phyloP scores from a whole-genome alignment of 2,329 filamentous ascomycete species.

The Phaeosphaeria sp. region DNA sequence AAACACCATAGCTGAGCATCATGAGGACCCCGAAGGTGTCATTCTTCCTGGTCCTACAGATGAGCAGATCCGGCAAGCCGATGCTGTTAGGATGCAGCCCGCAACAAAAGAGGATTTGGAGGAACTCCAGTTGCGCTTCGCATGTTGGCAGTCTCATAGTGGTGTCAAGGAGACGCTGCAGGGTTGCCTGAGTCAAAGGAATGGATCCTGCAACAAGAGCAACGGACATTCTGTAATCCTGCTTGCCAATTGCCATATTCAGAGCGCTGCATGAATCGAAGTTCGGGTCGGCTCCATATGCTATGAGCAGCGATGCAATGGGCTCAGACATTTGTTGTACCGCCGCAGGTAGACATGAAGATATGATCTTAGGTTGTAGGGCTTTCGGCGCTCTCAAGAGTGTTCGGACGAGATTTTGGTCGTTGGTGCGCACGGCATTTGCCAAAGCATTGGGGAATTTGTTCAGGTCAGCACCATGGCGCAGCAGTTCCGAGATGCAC shows the following conservation, averaged over 20 bases:
- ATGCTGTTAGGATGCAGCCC: conserved; percentile 37
- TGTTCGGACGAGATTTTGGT: conserved; percentile 38
- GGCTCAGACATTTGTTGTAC: conserved; percentile 41
- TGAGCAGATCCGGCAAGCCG: conserved; percentile 35
- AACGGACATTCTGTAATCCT: conserved; percentile 38
- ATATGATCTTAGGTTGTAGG: conserved; percentile 37
- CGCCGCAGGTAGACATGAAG: conserved; percentile 40
- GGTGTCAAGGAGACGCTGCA: conserved; percentile 39
- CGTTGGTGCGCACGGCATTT: conserved; percentile 38
- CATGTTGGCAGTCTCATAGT: conserved; percentile 37
- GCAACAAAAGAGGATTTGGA: conserved; percentile 44
- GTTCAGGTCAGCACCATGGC: conserved; percentile 44
- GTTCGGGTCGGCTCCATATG: conserved; percentile 45
- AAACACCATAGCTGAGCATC: conserved; percentile 41
- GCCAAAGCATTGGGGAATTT: conserved; percentile 39
- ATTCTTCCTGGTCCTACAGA: conserved; percentile 37
- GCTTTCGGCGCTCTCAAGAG: conserved; percentile 43
- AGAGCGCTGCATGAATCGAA: conserved; percentile 42
- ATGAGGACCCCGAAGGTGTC: conserved; percentile 37
- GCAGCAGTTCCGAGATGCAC: conserved; percentile 42
- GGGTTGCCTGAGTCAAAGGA: conserved; percentile 25
- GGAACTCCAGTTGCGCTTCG: conserved; percentile 35
- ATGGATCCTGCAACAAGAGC: conserved; percentile 38
- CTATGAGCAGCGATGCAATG: conserved; percentile 37
- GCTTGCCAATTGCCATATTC: conserved; percentile 38